These are phyloP conservation scores for Myriosclerotinia scirpicola DNA, from an alignment of 2,329 filamentous ascomycete genomes.

Conservation along the genomic window DNA sequence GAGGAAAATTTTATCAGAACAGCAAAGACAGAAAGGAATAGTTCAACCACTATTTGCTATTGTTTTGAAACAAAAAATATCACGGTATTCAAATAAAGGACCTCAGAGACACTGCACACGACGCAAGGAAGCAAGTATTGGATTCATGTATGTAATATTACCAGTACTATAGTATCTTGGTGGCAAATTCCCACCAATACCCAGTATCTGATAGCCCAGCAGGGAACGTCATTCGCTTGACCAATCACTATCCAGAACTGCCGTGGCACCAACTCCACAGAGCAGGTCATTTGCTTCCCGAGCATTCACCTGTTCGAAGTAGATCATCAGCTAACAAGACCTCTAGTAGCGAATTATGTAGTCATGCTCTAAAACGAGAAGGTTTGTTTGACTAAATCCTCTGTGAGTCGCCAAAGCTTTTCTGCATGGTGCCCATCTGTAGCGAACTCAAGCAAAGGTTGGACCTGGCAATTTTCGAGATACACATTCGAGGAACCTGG, in stretches of 20 bases:
- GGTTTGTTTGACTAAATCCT: not conserved
- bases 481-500: not conserved
- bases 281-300: too few species aligned
- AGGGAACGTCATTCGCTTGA: too few species aligned
- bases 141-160: not conserved
- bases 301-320: too few species aligned
- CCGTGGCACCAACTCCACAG: too few species aligned
- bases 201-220: too few species aligned
- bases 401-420: not conserved
- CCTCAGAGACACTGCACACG: too few species aligned
- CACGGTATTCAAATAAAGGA: too few species aligned
- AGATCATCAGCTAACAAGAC: too few species aligned
- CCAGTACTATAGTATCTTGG: not conserved
- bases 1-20: too few species aligned
- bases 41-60: not conserved
- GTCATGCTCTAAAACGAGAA: not conserved
- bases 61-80: not conserved
- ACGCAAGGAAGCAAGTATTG: not conserved
- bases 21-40: too few species aligned
- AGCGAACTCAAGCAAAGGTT: not conserved
- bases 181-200: not conserved
- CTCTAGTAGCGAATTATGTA: not conserved
- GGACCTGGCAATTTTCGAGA: not conserved
- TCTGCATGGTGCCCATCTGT: not conserved
- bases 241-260: too few species aligned